Evolutionary conservation across 2,329 filamentous ascomycete genomes (phyloP), one percentile per base, ranked within the genome.

Genomic region (Colletotrichum trifolii): DNA sequence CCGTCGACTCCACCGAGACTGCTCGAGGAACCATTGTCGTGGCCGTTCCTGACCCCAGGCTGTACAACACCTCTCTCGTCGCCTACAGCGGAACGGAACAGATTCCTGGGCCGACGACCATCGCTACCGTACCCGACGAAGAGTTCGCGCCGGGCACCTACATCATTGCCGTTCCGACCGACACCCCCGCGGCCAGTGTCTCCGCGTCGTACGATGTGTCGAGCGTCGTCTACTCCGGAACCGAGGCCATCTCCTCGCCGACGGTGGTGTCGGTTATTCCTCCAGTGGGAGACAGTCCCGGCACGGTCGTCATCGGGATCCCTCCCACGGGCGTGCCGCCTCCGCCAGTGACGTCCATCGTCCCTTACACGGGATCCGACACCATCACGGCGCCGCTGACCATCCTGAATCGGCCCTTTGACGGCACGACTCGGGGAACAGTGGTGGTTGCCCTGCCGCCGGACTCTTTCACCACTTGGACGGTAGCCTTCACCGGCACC

Each of bases 261-360:
- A 62, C 42, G 2, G 59, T 56, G 10, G 42, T 68, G 2, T 59
- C 50, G 6, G 67, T 64, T 15, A 60, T 69, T 4, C 48, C 60
- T 0, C 60, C 61, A 1, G 42, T 36, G 1, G 66, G 62, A 2
- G 62, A 43, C 5, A 48, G n/a, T 2, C 33, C 50, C 7, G 67
- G 67, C 4, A 64, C 67, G 2, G 57, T 69, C 1, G 38, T 68
- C 6, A 54, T 69, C 13, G 54, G 35, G 2, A 35, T 65, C 4
- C 62, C 62, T 6, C 25, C 50, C 9, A 50, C 45, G 2, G 53
- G 58, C 3, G 25, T 58, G 25, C 63, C 60, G 8, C 66, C 53
- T 12, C 63, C 54, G 11, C 67, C 52, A 43, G 55, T 59, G 34
- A 67, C 65, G 5, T 60, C 67, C 8, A 50, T 50, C 10, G 38